phyloP scores from a whole-genome alignment of 495 filamentous ascomycete species.

The Penicillium dipodomyicola region DNA sequence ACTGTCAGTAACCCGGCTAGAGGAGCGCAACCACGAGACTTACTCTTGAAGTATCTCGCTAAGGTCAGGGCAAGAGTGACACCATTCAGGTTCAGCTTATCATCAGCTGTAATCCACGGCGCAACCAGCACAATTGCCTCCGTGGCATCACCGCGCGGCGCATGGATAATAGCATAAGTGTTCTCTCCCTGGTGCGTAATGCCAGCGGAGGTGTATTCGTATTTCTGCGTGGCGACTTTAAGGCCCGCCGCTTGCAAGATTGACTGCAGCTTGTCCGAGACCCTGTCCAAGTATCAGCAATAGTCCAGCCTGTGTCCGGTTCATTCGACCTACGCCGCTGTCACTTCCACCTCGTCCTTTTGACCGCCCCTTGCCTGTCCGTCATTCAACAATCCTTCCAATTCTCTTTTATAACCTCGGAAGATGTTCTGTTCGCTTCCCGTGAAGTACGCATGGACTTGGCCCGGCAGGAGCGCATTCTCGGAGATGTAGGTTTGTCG shows the following conservation, averaged over 20 bases:
- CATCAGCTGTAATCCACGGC: slow-evolving; percentile 81
- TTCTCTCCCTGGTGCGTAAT: slow-evolving; percentile 79
- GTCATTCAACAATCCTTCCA: slow-evolving; percentile 50
- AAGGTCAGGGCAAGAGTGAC: slow-evolving; percentile 81
- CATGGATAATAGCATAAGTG: slow-evolving; percentile 91
- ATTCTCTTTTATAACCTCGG: slow-evolving; percentile 84
- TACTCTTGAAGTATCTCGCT: slow-evolving; percentile 88
- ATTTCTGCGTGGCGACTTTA: slow-evolving; percentile 82
- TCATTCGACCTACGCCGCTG: slow-evolving; percentile 45
- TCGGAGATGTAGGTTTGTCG: slow-evolving; percentile 94
- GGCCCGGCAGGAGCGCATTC: slow-evolving; percentile 91
- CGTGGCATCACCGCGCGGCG: slow-evolving; percentile 94
- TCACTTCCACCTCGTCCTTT: slow-evolving; percentile 28
- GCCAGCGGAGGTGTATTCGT: slow-evolving; percentile 72
- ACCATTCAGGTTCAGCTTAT: slow-evolving; percentile 78
- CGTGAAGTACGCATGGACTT: slow-evolving; percentile 96
- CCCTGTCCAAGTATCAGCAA: slow-evolving; percentile 37
- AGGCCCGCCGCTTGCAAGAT: slow-evolving; percentile 76
- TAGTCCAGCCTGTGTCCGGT: not conserved
- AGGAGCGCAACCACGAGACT: slow-evolving; percentile 13
- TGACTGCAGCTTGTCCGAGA: slow-evolving; percentile 66
- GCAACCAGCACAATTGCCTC: slow-evolving; percentile 93
- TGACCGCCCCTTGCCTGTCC: slow-evolving; percentile 15
- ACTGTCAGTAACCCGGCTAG: slow-evolving; percentile 17
- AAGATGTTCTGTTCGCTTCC: slow-evolving; percentile 96